phyloP scores from a whole-genome alignment of 2,329 filamentous ascomycete species.

The Cyphellophora europaea region DNA sequence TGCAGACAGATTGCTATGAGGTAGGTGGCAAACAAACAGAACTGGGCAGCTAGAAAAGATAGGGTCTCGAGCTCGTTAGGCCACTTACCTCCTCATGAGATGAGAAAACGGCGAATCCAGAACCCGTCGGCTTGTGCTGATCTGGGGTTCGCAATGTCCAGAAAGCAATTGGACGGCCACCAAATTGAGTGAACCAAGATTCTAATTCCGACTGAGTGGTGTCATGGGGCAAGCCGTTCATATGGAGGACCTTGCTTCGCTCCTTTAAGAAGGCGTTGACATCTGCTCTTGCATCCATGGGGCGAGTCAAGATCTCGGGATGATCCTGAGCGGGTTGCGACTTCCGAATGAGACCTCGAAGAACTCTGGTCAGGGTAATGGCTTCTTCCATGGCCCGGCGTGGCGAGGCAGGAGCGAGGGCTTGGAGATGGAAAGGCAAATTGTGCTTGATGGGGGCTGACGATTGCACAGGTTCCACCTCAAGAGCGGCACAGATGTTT shows the following conservation, averaged over 20 bases:
- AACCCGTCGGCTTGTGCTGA: conserved; percentile 98
- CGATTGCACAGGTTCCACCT: conserved; percentile 94
- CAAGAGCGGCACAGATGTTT: conserved; percentile 95
- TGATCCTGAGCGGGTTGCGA: conserved; percentile 90
- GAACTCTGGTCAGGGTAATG: conserved; percentile 83
- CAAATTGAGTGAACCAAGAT: conserved; percentile 99
- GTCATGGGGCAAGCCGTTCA: conserved; percentile 94
- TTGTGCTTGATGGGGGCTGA: conserved; percentile 99
- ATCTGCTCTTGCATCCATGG: conserved; percentile 94
- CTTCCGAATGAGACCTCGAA: conserved; percentile 88
- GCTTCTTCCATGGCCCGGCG: conserved; percentile 97
- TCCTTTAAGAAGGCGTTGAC: conserved; percentile 93
- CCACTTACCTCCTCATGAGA: conserved; percentile 90
- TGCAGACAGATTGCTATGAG: not conserved
- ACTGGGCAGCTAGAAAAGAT: no score
- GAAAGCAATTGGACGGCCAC: conserved; percentile 93
- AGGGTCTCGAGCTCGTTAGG: no score
- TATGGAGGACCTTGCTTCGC: conserved; percentile 94
- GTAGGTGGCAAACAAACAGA: not conserved
- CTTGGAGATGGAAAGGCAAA: conserved; percentile 93
- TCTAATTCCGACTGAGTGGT: conserved; percentile 98
- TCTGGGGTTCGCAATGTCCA: conserved; percentile 97
- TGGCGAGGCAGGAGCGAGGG: conserved; percentile 86
- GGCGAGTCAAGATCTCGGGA: conserved; percentile 84
- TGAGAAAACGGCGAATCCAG: conserved; percentile 96